Percentiles rank a stretch among this genome's conserved stretches.
phyloP scores from a whole-genome alignment of 371 early-diverging fungal species.

The Mortierella sp. region DNA sequence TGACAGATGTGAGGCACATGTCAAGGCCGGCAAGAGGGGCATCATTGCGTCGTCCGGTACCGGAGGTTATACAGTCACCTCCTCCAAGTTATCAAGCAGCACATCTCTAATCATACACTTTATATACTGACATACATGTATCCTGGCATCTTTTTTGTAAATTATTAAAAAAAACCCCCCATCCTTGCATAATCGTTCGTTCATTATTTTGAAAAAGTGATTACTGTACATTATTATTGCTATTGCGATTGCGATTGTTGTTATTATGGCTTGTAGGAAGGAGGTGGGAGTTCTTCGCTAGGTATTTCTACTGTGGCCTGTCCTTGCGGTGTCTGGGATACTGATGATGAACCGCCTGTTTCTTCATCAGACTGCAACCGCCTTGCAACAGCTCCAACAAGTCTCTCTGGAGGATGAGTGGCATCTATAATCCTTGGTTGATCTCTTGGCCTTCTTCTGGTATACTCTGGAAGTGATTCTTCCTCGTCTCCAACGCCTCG shows the following conservation, averaged over 20 bases:
- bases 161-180: not conserved
- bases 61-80: conserved; percentile 1
- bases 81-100: conserved; percentile 8
- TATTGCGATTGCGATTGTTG: not conserved
- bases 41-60: not conserved
- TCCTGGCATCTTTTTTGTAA: not conserved
- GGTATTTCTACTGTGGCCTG: not conserved
- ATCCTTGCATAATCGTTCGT: not conserved
- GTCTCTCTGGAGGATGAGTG: conserved; percentile 7
- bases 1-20: conserved; percentile 6
- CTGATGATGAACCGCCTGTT: not conserved
- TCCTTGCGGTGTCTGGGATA: not conserved
- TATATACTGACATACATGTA: not conserved
- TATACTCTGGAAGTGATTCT: conserved; percentile 17
- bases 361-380: conserved; percentile 11
- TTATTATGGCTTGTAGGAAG: not conserved
- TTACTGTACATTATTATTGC: too few relatives aligned
- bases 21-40: conserved; percentile 6
- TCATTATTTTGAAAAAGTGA: too few relatives aligned
- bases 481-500: not conserved
- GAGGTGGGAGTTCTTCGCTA: not conserved
- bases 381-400: conserved; percentile 19
- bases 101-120: conserved; percentile 1
- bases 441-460: conserved; percentile 3
- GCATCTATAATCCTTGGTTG: conserved; percentile 11